Evolutionary conservation across 352 stramenopile species (phyloP).

Genomic region (Chloridella minuta): DNA sequence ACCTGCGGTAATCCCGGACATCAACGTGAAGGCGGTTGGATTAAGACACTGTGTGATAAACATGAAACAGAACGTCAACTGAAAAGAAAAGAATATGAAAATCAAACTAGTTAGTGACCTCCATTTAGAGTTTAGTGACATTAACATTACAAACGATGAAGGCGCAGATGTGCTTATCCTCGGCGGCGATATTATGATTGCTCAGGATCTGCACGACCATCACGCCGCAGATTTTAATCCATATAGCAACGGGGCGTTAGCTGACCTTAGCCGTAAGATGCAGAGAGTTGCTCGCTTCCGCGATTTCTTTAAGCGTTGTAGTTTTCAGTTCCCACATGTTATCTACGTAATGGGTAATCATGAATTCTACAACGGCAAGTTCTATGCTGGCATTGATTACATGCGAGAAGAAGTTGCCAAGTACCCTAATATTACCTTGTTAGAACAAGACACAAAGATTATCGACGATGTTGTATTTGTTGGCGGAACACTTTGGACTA

Average conservation of each 20-base stretch:
- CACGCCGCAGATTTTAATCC: no score
- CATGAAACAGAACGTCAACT: no score
- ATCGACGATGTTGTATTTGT: constrained; percentile 7
- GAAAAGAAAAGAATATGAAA: not conserved
- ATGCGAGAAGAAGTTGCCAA: not conserved
- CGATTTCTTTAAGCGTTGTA: not conserved
- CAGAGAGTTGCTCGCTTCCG: no score
- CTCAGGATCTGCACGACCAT: not conserved
- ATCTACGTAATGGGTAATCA: not conserved
- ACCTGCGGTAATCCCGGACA: no score
- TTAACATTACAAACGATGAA: not conserved
- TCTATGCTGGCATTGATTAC: not conserved
- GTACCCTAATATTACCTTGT: not conserved
- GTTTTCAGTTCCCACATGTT: not conserved
- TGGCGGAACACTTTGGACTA: not conserved
- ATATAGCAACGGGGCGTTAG: no score
- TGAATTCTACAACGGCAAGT: not conserved
- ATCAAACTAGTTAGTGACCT: not conserved
- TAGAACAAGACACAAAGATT: not conserved
- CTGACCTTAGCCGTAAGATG: no score
- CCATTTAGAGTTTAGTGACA: not conserved
- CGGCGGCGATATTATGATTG: not conserved
- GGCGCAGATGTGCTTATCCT: not conserved
- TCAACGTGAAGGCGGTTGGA: no score
- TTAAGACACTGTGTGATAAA: no score